A percentile compares a stretch with the other conserved stretches of the same genome.
Conservation (phyloP, 176 grass and related monocot genomes). For the Dendrocalamus sinicus region DNA sequence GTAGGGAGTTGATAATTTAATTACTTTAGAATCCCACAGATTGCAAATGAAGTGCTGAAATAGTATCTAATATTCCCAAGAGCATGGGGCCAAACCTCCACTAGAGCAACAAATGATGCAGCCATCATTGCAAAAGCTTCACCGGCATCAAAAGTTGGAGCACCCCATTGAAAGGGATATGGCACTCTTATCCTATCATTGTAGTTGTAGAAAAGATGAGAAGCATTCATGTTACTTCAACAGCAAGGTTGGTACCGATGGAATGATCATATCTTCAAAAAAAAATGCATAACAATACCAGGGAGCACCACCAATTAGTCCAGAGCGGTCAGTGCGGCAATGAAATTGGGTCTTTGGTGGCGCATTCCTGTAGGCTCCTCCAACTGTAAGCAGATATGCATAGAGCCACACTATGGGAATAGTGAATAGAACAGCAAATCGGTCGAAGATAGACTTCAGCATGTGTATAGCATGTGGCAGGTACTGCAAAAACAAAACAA, state of each 20-base stretch:
- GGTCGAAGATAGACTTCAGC: constrained; percentile 71
- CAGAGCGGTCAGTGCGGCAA: constrained; percentile 92
- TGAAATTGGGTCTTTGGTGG: constrained; percentile 94
- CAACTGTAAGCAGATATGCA: constrained; percentile 95
- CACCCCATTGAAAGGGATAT: constrained; percentile 97
- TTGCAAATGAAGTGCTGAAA: constrained; percentile 1
- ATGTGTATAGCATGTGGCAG: constrained; percentile 67
- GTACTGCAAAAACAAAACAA: constrained; percentile 60
- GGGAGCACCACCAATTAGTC: constrained; percentile 82
- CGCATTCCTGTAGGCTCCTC: constrained; percentile 85
- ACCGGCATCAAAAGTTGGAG: constrained; percentile 92
- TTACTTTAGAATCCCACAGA: constrained; percentile 27
- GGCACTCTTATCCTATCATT: constrained; percentile 95
- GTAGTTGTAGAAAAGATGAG: constrained; percentile 30
- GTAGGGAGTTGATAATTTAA: constrained; percentile 4
- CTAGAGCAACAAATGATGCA: constrained; percentile 93
- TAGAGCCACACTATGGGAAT: constrained; percentile 96
- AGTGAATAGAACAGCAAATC: constrained; percentile 92
- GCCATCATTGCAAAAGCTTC: constrained; percentile 99
- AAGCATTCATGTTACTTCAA: constrained; percentile 26
- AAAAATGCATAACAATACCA: constrained; percentile 55
- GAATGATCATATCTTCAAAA: constrained; percentile 7
- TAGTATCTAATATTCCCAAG: constrained; percentile 27
- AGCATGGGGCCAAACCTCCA: constrained; percentile 66
- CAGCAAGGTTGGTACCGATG: not conserved